A percentile compares a stretch with the other conserved stretches of the same genome.
Conservation (phyloP, 192 early-diverging fungal genomes). For the Dissophora globulifera region DNA sequence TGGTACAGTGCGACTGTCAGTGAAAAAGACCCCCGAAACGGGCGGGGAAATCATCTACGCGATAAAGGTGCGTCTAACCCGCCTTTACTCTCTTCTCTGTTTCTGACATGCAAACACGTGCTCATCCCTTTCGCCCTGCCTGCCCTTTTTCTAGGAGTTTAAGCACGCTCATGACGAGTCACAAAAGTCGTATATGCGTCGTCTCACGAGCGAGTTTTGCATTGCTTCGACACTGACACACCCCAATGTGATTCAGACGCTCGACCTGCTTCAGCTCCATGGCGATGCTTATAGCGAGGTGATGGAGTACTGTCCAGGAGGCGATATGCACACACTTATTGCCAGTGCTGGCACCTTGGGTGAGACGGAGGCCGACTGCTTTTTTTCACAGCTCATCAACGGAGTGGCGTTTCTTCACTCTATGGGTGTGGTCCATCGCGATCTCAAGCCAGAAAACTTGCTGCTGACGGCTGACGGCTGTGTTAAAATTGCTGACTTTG, state of each 20-base stretch:
- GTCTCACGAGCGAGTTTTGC: constrained; percentile 80
- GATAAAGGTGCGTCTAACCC: constrained; percentile 26
- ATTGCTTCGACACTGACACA: constrained; percentile 83
- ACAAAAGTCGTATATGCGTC: constrained; percentile 62
- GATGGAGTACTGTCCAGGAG: constrained; percentile 88
- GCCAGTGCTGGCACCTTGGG: constrained; percentile 68
- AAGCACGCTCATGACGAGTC: constrained; percentile 70
- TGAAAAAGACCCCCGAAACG: constrained; percentile 29
- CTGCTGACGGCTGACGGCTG: constrained; percentile 70
- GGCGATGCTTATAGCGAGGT: constrained; percentile 74
- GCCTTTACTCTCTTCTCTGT: not conserved
- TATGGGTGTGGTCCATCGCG: constrained; percentile 83
- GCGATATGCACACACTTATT: constrained; percentile 80
- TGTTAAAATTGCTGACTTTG: constrained; percentile 91
- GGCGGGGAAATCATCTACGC: constrained; percentile 24
- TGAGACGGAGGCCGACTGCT: constrained; percentile 63
- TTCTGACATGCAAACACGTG: not conserved
- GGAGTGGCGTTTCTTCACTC: constrained; percentile 84
- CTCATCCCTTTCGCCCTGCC: not conserved
- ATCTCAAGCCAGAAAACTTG: constrained; percentile 92
- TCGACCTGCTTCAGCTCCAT: constrained; percentile 78
- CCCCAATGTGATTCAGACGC: constrained; percentile 79
- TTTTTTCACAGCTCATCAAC: constrained; percentile 80
- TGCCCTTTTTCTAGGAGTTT: constrained; percentile 74
- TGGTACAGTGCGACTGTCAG: constrained; percentile 31